Conservation (phyloP, 1,284 basidiomycete species). For the Veloboletus limbatus region DNA sequence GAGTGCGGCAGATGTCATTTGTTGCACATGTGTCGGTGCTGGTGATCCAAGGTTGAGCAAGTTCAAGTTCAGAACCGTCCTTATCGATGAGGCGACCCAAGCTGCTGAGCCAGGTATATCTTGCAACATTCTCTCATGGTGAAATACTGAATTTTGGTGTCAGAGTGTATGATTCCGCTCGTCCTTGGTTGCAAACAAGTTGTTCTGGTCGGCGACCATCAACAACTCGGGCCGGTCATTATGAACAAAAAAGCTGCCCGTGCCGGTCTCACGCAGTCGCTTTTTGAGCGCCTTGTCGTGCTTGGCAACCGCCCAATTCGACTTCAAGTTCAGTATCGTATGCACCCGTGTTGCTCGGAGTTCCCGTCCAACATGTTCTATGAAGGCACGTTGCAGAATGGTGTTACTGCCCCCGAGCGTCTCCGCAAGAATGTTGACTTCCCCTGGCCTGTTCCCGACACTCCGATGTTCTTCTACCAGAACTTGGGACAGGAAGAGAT, state of each 20-base stretch:
- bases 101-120: conserved; percentile 91
- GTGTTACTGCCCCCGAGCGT: conserved; percentile 97
- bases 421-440: conserved; percentile 98
- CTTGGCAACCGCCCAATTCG: conserved; percentile 96
- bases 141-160: conserved; percentile 13
- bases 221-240: conserved; percentile 98
- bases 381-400: conserved; percentile 98
- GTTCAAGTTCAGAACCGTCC: conserved; percentile 96
- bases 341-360: conserved; percentile 99
- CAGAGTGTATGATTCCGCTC: conserved; percentile 99
- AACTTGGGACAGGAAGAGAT: conserved; percentile 99
- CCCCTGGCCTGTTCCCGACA: conserved; percentile 97
- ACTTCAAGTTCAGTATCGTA: conserved; percentile 98
- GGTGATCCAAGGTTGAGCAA: conserved; percentile 95
- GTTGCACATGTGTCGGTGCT: conserved; percentile 97
- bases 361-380: conserved; percentile 99
- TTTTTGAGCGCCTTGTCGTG: conserved; percentile 96
- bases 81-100: conserved; percentile 99
- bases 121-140: conserved; percentile 4
- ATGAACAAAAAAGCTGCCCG: conserved; percentile 99
- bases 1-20: conserved; percentile 94
- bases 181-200: conserved; percentile 98
- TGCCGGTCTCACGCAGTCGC: conserved; percentile 94
- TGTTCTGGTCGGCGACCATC: conserved; percentile 97
- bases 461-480: conserved; percentile 99